phyloP scores from a whole-genome alignment of 2,329 filamentous ascomycete genomes.

The Ophiocordyceps australis region DNA sequence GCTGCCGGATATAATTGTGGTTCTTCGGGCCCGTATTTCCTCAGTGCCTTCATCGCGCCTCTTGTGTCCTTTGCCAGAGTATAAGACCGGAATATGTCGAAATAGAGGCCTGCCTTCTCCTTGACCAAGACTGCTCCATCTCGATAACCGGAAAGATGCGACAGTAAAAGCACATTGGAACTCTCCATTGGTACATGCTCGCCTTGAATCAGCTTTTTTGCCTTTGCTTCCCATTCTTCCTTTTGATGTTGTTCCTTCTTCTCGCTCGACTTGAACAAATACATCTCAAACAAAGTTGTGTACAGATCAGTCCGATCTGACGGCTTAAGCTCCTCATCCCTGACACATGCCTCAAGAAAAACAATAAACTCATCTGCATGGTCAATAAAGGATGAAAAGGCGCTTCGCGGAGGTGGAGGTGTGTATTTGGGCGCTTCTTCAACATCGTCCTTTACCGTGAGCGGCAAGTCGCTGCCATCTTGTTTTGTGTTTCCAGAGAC shows the following conservation, averaged over 20 bases:
- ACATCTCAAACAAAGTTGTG: slow-evolving; percentile 96
- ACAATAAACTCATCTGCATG: slow-evolving; percentile 81
- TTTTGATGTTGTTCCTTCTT: slow-evolving; percentile 49
- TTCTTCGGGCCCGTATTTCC: slow-evolving; percentile 82
- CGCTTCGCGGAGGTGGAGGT: slow-evolving; percentile 66
- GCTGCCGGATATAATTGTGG: slow-evolving; percentile 86
- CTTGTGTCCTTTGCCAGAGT: slow-evolving; percentile 81
- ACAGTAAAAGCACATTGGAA: slow-evolving; percentile 83
- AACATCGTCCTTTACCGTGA: slow-evolving; percentile 29
- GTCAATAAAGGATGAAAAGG: slow-evolving; percentile 93
- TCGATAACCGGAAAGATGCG: slow-evolving; percentile 75
- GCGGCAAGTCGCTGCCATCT: slow-evolving; percentile 30
- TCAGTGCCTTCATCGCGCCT: slow-evolving; percentile 75
- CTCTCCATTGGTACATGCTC: slow-evolving; percentile 76
- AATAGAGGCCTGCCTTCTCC: slow-evolving; percentile 79
- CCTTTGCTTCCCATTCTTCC: slow-evolving; percentile 76
- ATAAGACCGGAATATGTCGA: slow-evolving; percentile 94
- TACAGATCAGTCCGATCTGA: slow-evolving; percentile 73
- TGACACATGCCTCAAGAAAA: slow-evolving; percentile 78
- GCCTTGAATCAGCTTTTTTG: slow-evolving; percentile 71
- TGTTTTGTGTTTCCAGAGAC: slow-evolving; percentile 29
- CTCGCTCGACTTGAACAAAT: slow-evolving; percentile 70
- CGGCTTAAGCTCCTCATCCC: slow-evolving; percentile 50
- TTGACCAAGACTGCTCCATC: slow-evolving; percentile 85
- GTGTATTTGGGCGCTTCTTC: slow-evolving; percentile 42